These are phyloP conservation scores for Serendipita sp. DNA, from an alignment of 768 basidiomycete species.

Conservation along the genomic window DNA sequence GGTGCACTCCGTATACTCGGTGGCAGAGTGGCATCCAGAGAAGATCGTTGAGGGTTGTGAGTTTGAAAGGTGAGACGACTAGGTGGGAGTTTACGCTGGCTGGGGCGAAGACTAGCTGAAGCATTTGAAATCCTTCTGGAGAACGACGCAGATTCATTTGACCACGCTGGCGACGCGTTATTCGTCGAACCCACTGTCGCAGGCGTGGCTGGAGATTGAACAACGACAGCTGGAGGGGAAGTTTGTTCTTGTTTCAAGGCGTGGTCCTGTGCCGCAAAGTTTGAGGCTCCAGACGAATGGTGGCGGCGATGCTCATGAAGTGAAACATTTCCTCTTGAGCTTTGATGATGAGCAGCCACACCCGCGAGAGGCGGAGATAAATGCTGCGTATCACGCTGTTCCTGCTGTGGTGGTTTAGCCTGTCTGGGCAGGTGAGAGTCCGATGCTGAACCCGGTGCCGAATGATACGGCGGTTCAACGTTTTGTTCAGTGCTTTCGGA, in stretches of 20 bases:
- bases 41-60: not conserved
- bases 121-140: not conserved
- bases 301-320: not conserved
- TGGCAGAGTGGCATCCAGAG: not conserved
- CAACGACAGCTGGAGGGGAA: not conserved
- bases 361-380: not conserved
- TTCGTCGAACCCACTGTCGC: not conserved
- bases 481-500: not conserved
- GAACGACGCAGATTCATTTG: not conserved
- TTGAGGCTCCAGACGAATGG: not conserved
- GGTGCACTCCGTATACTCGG: not conserved
- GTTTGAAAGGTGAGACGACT: not conserved
- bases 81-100: not conserved
- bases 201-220: not conserved
- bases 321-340: not conserved
- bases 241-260: not conserved
- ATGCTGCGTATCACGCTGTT: not conserved
- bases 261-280: not conserved
- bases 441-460: not conserved
- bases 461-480: not conserved
- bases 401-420: not conserved
- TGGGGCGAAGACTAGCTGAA: not conserved
- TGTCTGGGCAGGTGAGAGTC: not conserved
- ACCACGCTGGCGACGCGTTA: not conserved
- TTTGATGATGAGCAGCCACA: too few relatives aligned